Conservation (phyloP, 768 basidiomycete genomes). For the Megacollybia marginata region DNA sequence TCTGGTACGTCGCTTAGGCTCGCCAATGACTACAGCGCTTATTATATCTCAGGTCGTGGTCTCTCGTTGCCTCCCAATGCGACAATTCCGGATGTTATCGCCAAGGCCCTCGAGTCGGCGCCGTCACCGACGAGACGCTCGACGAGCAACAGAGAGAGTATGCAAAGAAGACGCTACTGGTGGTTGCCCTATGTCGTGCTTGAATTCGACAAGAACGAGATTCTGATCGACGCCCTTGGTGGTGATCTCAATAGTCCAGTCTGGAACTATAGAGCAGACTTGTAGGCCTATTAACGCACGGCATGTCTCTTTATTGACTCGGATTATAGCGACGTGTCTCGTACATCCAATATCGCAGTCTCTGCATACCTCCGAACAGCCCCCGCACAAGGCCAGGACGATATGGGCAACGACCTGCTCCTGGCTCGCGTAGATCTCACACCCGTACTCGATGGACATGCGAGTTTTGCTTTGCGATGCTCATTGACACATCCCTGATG, state of each 20-base stretch:
- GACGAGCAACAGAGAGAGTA: conserved; percentile 77
- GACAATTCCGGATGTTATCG: conserved; percentile 76
- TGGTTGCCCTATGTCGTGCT: conserved; percentile 97
- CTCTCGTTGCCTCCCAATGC: conserved; percentile 74
- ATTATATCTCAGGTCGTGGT: conserved; percentile 54
- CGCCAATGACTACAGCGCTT: neutral
- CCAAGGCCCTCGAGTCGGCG: conserved; percentile 65
- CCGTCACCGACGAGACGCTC: conserved; percentile 44
- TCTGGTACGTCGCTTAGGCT: conserved; percentile 46
- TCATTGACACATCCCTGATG: conserved; percentile 7
- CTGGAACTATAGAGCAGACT: conserved; percentile 95
- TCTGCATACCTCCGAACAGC: conserved; percentile 88
- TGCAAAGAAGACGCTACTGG: conserved; percentile 91
- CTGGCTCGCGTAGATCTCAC: conserved; percentile 90
- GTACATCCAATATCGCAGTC: conserved; percentile 86
- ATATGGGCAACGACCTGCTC: conserved; percentile 96
- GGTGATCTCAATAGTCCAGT: conserved; percentile 87
- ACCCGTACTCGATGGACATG: conserved; percentile 74
- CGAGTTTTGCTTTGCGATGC: conserved; percentile 23
- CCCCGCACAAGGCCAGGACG: conserved; percentile 66
- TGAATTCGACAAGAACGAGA: conserved; percentile 97
- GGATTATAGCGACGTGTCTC: conserved; percentile 78
- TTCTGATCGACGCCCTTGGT: conserved; percentile 91
- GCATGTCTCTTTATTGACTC: neutral
- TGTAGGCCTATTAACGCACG: conserved; percentile 47